A percentile compares a stretch with the other conserved stretches of the same genome.
Evolutionary conservation across 2,329 filamentous ascomycete genomes (phyloP).

Genomic region (Endocalyx cinctus): DNA sequence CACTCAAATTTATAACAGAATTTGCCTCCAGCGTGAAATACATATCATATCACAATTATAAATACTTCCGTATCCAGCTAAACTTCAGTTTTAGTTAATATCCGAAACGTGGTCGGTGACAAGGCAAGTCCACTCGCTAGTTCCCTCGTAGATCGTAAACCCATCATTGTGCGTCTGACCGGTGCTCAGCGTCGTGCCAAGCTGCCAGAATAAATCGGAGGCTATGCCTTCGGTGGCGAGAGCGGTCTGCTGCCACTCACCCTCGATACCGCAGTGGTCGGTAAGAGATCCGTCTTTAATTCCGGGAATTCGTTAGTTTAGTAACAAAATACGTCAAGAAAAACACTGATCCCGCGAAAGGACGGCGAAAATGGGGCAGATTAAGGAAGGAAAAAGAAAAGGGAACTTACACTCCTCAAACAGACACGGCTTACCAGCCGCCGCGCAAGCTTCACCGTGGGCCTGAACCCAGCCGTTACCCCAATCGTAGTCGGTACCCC

Average conservation of each 20-base stretch:
- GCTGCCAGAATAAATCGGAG: slow-evolving; percentile 28
- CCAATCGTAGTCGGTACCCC: slow-evolving; percentile 23
- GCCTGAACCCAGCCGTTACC: slow-evolving; percentile 31
- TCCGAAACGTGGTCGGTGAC: slow-evolving; percentile 39
- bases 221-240: slow-evolving; percentile 22
- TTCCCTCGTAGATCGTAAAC: slow-evolving; percentile 41
- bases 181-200: slow-evolving; percentile 29
- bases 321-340: not conserved
- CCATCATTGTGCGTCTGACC: slow-evolving; percentile 39
- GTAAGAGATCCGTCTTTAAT: slow-evolving; percentile 20
- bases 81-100: slow-evolving; percentile 24
- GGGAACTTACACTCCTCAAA: slow-evolving; percentile 35
- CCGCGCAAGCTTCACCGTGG: slow-evolving; percentile 33
- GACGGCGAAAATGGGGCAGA: not conserved
- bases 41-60: too few species aligned
- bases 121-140: slow-evolving; percentile 37
- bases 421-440: slow-evolving; percentile 35
- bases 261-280: slow-evolving; percentile 25
- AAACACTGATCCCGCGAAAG: not conserved
- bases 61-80: too few species aligned
- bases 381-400: not conserved
- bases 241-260: slow-evolving; percentile 24
- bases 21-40: too few species aligned
- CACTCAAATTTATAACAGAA: too few species aligned
- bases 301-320: slow-evolving; percentile 2